Evolutionary conservation across 2,329 filamentous ascomycete species (phyloP).

Genomic region (Cladosporium sp.): DNA sequence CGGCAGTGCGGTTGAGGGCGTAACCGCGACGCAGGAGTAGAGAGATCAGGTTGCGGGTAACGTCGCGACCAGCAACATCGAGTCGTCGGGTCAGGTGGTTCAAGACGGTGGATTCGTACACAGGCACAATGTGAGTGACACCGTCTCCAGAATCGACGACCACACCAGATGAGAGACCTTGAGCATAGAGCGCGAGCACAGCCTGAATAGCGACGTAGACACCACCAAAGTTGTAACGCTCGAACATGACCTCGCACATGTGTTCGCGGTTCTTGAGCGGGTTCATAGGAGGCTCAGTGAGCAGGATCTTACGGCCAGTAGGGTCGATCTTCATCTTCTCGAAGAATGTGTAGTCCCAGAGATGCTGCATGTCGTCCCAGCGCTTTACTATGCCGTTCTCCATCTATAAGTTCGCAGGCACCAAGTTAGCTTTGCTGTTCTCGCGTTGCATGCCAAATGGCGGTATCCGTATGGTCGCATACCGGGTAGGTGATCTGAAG

Average conservation of each 20-base stretch:
- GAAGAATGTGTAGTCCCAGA: conserved; percentile 98
- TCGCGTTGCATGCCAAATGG: not conserved
- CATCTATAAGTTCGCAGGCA: conserved; percentile 57
- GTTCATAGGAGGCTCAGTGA: conserved; percentile 98
- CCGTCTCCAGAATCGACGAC: conserved; percentile 98
- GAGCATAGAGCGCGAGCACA: conserved; percentile 90
- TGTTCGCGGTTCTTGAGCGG: conserved; percentile 93
- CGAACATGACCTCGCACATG: conserved; percentile 99
- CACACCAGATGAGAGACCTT: conserved; percentile 81
- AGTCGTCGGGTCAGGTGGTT: conserved; percentile 93
- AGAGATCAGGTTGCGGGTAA: conserved; percentile 96
- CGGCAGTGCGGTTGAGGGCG: conserved; percentile 93
- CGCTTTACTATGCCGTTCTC: conserved; percentile 99
- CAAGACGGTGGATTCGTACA: conserved; percentile 96
- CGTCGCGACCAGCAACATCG: conserved; percentile 93
- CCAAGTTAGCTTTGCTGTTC: conserved; percentile 12
- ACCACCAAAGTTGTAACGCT: conserved; percentile 90
- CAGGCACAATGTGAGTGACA: conserved; percentile 96
- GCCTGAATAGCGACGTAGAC: conserved; percentile 98
- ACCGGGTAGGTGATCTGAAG: conserved; percentile 95
- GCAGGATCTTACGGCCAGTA: conserved; percentile 87
- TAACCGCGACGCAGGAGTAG: conserved; percentile 91
- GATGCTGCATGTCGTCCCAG: conserved; percentile 99
- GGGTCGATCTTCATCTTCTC: conserved; percentile 96
- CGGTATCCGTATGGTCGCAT: conserved; percentile 31